Percentiles rank a stretch among this genome's conserved stretches.
Evolutionary conservation across 352 stramenopile species (phyloP).

Genomic region (Pythium scleroteichum): DNA sequence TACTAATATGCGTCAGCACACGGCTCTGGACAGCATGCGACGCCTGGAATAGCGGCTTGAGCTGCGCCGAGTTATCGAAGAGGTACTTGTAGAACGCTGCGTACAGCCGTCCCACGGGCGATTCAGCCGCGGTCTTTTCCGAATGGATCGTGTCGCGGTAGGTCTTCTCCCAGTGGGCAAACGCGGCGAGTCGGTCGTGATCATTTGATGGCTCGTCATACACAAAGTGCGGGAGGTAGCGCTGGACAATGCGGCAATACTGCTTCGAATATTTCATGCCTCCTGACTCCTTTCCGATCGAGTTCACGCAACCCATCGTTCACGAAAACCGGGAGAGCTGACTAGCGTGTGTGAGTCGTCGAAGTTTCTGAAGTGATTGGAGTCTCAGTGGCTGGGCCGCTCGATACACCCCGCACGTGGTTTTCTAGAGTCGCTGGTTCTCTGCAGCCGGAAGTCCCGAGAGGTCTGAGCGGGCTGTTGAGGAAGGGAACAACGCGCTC

Average conservation of each 20-base stretch:
- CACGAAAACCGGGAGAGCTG: background rate
- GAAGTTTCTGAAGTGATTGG: background rate
- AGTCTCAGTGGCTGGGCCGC: no score
- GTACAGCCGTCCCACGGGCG: conserved; percentile 57
- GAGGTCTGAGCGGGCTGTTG: background rate
- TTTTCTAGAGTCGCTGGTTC: background rate
- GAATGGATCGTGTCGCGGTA: conserved; percentile 75
- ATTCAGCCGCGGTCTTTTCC: conserved; percentile 44
- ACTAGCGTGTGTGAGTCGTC: background rate
- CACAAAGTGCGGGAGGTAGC: conserved; percentile 59
- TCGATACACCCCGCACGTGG: no score
- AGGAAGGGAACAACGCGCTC: background rate
- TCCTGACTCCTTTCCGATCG: conserved; percentile 6
- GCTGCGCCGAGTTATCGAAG: conserved; percentile 56
- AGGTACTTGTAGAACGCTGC: conserved; percentile 69
- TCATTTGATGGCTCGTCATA: conserved; percentile 53
- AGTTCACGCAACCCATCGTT: conserved; percentile 24
- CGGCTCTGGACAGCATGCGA: conserved; percentile 65
- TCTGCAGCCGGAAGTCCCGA: background rate
- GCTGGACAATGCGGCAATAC: conserved; percentile 64
- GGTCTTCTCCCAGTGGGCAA: conserved; percentile 61
- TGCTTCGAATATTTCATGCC: conserved; percentile 56
- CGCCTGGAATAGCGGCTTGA: conserved; percentile 70
- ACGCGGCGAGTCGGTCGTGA: conserved; percentile 50
- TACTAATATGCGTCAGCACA: conserved; percentile 71